Percentiles rank a stretch among this genome's conserved stretches.
Conservation (phyloP, 192 early-diverging fungal species). For the Mortierella alpina region DNA sequence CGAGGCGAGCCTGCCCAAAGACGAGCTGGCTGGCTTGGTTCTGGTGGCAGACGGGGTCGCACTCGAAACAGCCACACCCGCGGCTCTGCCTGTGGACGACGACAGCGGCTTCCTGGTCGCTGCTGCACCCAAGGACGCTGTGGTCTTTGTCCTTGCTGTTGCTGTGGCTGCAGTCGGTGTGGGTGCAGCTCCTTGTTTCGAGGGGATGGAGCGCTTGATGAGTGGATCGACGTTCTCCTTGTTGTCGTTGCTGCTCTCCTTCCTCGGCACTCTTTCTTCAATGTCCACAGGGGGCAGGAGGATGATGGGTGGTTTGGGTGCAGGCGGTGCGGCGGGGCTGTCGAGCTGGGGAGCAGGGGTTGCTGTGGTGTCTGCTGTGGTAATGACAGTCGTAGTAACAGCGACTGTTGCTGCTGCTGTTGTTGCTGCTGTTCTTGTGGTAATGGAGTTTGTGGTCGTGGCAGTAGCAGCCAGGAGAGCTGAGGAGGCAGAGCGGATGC, state of each 20-base stretch:
- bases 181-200: slow-evolving; percentile 5
- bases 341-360: not conserved
- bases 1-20: not conserved
- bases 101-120: slow-evolving; percentile 34
- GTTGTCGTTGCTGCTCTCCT: not conserved
- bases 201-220: not conserved
- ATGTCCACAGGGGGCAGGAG: slow-evolving; percentile 46
- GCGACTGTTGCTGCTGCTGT: not conserved
- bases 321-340: not conserved
- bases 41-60: not conserved
- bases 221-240: slow-evolving; percentile 27
- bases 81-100: slow-evolving; percentile 11
- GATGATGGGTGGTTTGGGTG: slow-evolving; percentile 16
- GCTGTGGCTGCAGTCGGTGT: slow-evolving; percentile 3
- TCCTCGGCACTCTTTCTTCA: slow-evolving; percentile 3
- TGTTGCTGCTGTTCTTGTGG: not conserved
- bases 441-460: not conserved
- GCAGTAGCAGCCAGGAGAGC: not conserved
- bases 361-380: not conserved
- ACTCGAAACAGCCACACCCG: not conserved
- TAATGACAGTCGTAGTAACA: not conserved
- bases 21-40: not conserved
- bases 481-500: too few species aligned
- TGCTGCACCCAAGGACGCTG: slow-evolving; percentile 20
- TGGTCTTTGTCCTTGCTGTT: not conserved